phyloP scores from a whole-genome alignment of 306 rosid species.

The Morella rubra region DNA sequence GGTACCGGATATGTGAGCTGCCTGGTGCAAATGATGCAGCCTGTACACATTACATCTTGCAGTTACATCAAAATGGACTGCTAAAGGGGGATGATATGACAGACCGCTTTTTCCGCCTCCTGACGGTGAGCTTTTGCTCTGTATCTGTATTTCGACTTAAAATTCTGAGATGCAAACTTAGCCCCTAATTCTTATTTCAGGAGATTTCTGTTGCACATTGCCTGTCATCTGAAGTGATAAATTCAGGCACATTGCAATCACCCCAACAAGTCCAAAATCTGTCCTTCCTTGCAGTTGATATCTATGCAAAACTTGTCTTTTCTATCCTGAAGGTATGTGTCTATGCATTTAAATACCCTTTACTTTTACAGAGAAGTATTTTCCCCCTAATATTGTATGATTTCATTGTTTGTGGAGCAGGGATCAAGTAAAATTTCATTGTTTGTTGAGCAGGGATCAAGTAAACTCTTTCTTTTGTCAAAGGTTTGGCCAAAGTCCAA shows the following conservation, averaged over 20 bases:
- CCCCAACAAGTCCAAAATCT: conserved; percentile 64
- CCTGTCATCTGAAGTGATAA: conserved; percentile 69
- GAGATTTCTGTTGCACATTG: conserved; percentile 82
- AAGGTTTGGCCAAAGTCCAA: conserved; percentile 52
- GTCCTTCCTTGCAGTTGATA: conserved; percentile 87
- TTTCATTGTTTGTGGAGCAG: not conserved
- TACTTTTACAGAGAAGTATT: too few species aligned
- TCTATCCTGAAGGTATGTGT: conserved; percentile 73
- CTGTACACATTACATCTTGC: conserved; percentile 59
- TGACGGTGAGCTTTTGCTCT: conserved; percentile 50
- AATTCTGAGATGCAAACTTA: conserved; percentile 8
- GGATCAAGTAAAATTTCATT: conserved; percentile 17
- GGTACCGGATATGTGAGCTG: conserved; percentile 87
- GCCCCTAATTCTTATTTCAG: conserved; percentile 34
- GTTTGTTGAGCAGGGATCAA: conserved; percentile 68
- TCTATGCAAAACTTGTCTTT: conserved; percentile 77
- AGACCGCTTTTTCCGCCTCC: conserved; percentile 77
- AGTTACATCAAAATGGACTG: conserved; percentile 76
- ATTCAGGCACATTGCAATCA: conserved; percentile 64
- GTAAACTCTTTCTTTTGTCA: conserved; percentile 59
- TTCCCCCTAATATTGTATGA: not conserved
- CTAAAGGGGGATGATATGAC: conserved; percentile 90
- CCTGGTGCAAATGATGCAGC: conserved; percentile 75
- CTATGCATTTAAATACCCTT: not conserved
- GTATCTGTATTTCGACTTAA: not conserved